Evolutionary conservation across 306 rosid species (phyloP), one percentile per base, ranked within the genome.

Genomic region (Begonia masoniana): DNA sequence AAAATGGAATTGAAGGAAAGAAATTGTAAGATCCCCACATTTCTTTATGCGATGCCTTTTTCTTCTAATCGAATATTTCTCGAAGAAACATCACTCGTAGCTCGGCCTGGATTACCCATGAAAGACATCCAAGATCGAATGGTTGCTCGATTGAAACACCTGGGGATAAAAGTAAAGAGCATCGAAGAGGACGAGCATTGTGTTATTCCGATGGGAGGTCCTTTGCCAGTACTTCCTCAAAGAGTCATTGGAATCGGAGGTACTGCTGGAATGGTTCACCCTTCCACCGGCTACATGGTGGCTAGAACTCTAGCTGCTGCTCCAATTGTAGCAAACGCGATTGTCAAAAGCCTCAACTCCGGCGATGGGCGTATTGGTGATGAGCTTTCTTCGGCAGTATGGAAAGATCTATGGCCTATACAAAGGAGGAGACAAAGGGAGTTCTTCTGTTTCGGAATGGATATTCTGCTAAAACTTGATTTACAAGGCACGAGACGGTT

Each of bases 361-460:
- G 85, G 56, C 50, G 54, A 73, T 64, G 53, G 68, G 13, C 74
- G 75, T 68, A 47, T 57, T 1, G 96, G 96, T 62, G 69, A 36
- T 12, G 84, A 75, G 58, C 16, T 77, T 47, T 91, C 99, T 13
- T 64, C 80, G 2, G 69, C 77, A 62, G 94, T 91, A 56, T 86
- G 96, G 99, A 83, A 74, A 68, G 88, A 79, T 76, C 71, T 86
- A 57, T 91, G 99, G 99, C 96, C 99, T 11, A 83, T 86, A 15
- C 59, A 91, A 54, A 69, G 93, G 79, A 77, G 99, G 70, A 82
- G 95, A 41, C 99, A 91, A 47, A 75, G 99, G 69, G 99, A 91
- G 59, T 91, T 91, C 80, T 91, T 91, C 81, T 91, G 99, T 76
- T 91, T 91, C 6, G 96, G 99, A 59, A 91, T 91, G 99, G 94